phyloP scores from a whole-genome alignment of 768 basidiomycete species.

The Termitomyces sp. region DNA sequence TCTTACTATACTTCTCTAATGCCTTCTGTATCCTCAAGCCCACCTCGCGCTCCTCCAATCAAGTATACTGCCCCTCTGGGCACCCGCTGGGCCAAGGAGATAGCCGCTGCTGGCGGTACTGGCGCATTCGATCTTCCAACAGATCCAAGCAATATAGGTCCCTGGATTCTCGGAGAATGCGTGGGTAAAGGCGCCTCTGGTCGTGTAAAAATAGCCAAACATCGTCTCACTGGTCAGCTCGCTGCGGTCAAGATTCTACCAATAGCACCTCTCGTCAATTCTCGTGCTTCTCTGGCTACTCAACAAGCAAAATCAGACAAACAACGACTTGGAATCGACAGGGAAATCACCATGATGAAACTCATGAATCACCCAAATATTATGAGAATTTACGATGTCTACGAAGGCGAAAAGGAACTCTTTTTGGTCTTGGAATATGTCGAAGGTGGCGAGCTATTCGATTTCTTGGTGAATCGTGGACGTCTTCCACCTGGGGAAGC shows the following conservation, averaged over 20 bases:
- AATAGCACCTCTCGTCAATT: constrained; percentile 68
- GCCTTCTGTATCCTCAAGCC: constrained; percentile 38
- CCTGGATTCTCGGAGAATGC: constrained; percentile 91
- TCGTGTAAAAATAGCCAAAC: constrained; percentile 90
- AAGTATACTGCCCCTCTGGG: constrained; percentile 65
- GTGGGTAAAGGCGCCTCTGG: constrained; percentile 93
- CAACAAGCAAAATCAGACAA: constrained; percentile 73
- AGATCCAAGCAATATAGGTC: constrained; percentile 83
- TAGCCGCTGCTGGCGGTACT: constrained; percentile 68
- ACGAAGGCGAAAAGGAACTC: constrained; percentile 86
- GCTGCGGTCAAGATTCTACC: constrained; percentile 97
- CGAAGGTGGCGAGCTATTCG: constrained; percentile 94
- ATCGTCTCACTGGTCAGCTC: constrained; percentile 79
- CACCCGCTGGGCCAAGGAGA: constrained; percentile 86
- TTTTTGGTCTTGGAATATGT: constrained; percentile 94
- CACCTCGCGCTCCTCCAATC: constrained; percentile 67
- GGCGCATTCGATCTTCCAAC: constrained; percentile 76
- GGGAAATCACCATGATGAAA: constrained; percentile 99
- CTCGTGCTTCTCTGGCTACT: constrained; percentile 61
- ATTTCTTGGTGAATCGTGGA: constrained; percentile 89
- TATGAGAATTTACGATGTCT: constrained; percentile 92
- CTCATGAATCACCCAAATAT: constrained; percentile 98
- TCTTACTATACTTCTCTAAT: constrained; percentile 24
- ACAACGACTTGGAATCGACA: constrained; percentile 79
- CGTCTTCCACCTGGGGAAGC: constrained; percentile 78